These are phyloP conservation scores for Podochytrium sp. DNA, from an alignment of 192 early-diverging fungal genomes.

Conservation along the genomic window DNA sequence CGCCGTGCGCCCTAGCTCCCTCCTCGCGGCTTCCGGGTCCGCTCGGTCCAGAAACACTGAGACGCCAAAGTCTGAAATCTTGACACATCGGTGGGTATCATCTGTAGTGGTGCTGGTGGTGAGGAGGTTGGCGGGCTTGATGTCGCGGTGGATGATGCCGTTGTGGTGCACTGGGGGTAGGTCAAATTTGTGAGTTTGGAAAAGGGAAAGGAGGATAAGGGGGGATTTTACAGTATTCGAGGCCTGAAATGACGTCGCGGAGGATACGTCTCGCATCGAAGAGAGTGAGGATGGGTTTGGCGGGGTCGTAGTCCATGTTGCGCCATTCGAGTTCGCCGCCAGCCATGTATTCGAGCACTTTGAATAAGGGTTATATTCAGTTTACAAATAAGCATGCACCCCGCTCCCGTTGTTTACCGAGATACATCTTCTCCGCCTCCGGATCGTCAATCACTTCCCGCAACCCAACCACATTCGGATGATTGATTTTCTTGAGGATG, in stretches of 20 bases:
- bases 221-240: slow-evolving; percentile 80
- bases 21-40: slow-evolving; percentile 55
- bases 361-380: too few species aligned
- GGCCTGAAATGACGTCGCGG: slow-evolving; percentile 84
- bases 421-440: slow-evolving; percentile 85
- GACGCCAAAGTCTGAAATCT: slow-evolving; percentile 99
- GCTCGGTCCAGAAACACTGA: slow-evolving; percentile 72
- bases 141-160: slow-evolving; percentile 96
- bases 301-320: slow-evolving; percentile 35
- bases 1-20: slow-evolving; percentile 91
- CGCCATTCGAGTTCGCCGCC: slow-evolving; percentile 94
- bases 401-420: too few species aligned
- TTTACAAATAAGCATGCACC: too few species aligned
- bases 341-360: slow-evolving; percentile 88
- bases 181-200: neutral
- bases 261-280: slow-evolving; percentile 80
- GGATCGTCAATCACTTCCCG: slow-evolving; percentile 97
- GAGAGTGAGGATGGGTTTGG: slow-evolving; percentile 63
- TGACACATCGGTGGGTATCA: slow-evolving; percentile 69
- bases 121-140: slow-evolving; percentile 97
- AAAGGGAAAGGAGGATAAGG: neutral
- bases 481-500: slow-evolving; percentile 92
- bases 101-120: too few species aligned
- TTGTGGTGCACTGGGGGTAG: slow-evolving; percentile 78
- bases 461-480: slow-evolving; percentile 89